These are phyloP conservation scores for Cadophora luteo-olivacea DNA, from an alignment of 2,329 filamentous ascomycete genomes.

Conservation along the genomic window DNA sequence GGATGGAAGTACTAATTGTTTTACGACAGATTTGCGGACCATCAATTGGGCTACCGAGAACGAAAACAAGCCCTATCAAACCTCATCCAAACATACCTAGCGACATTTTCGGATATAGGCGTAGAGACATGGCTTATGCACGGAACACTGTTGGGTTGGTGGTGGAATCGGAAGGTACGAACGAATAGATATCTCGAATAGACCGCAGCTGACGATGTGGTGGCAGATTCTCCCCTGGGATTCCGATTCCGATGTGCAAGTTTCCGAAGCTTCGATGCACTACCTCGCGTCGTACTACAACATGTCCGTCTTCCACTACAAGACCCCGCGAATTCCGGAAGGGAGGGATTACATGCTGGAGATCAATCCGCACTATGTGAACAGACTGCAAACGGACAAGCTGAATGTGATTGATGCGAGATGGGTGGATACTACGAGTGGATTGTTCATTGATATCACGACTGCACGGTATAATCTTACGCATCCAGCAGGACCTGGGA, in stretches of 20 bases:
- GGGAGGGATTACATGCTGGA: slow-evolving; percentile 73
- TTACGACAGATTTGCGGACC: slow-evolving; percentile 46
- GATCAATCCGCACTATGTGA: slow-evolving; percentile 74
- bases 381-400: slow-evolving; percentile 67
- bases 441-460: slow-evolving; percentile 85
- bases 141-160: slow-evolving; percentile 85
- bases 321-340: slow-evolving; percentile 42
- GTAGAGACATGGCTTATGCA: slow-evolving; percentile 67
- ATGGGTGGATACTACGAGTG: slow-evolving; percentile 79
- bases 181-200: no score
- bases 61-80: slow-evolving; percentile 63
- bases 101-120: slow-evolving; percentile 66
- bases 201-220: slow-evolving; percentile 9
- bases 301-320: slow-evolving; percentile 46
- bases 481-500: slow-evolving; percentile 51
- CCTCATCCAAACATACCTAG: slow-evolving; percentile 77
- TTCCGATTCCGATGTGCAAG: slow-evolving; percentile 72
- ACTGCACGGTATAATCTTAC: slow-evolving; percentile 58
- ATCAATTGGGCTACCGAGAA: slow-evolving; percentile 51
- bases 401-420: slow-evolving; percentile 83
- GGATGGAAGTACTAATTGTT: slow-evolving; percentile 17
- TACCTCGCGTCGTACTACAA: slow-evolving; percentile 59
- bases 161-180: slow-evolving; percentile 69
- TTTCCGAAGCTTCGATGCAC: slow-evolving; percentile 59
- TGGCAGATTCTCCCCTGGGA: slow-evolving; percentile 76